phyloP scores from a whole-genome alignment of 352 stramenopile species.

The Pythium aquatile region DNA sequence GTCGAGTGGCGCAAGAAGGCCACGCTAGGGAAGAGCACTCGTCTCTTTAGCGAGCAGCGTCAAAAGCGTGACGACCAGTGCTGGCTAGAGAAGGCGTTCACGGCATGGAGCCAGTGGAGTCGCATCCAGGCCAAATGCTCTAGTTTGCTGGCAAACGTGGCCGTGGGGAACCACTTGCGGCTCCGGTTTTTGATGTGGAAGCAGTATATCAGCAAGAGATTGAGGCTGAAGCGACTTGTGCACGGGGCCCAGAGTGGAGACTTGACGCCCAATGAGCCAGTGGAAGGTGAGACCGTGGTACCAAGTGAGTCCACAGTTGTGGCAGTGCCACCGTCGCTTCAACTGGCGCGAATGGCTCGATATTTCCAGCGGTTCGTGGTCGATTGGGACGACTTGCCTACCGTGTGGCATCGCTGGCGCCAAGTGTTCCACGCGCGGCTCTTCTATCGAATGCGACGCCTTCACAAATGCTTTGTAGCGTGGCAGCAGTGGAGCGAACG shows the following conservation, averaged over 20 bases:
- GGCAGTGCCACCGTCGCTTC: background rate
- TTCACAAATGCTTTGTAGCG: slow-evolving; percentile 30
- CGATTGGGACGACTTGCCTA: slow-evolving; percentile 33
- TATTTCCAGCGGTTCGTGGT: slow-evolving; percentile 50
- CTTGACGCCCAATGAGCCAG: background rate
- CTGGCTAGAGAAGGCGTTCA: slow-evolving; percentile 22
- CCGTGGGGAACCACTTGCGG: slow-evolving; percentile 34
- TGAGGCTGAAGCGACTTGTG: slow-evolving; percentile 31
- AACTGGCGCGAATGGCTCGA: slow-evolving; percentile 34
- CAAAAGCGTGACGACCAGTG: slow-evolving; percentile 1
- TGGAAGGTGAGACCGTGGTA: background rate
- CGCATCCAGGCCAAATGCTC: slow-evolving; percentile 29
- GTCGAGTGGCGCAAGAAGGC: slow-evolving; percentile 46
- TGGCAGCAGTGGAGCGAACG: slow-evolving; percentile 36
- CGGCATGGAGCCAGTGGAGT: slow-evolving; percentile 37
- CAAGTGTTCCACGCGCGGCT: slow-evolving; percentile 57
- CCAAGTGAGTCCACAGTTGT: background rate
- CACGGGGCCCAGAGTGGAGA: background rate
- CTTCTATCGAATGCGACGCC: slow-evolving; percentile 50
- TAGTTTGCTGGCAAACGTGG: slow-evolving; percentile 37
- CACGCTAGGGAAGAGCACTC: slow-evolving; percentile 22
- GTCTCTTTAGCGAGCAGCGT: slow-evolving; percentile 22
- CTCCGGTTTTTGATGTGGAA: slow-evolving; percentile 62
- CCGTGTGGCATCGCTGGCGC: slow-evolving; percentile 55
- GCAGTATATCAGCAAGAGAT: slow-evolving; percentile 31